phyloP scores from a whole-genome alignment of 108 stramenopile species.

The Cyclostephanos tholiformis region DNA sequence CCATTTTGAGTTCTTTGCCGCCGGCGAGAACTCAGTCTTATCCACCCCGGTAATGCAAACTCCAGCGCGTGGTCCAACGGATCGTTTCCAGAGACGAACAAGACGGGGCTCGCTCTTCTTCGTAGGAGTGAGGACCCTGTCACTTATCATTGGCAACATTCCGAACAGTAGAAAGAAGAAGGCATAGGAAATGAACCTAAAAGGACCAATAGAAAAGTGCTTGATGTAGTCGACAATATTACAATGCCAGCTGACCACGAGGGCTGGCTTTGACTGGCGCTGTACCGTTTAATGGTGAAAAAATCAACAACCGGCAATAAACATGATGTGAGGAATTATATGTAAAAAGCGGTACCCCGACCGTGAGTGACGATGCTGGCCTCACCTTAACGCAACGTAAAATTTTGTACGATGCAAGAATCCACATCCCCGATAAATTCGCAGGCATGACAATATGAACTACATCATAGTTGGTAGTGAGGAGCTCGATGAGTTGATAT shows the following conservation, averaged over 20 bases:
- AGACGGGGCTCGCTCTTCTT: constrained; percentile 46
- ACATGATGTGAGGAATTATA: not conserved
- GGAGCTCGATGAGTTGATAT: constrained; percentile 22
- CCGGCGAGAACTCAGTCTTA: constrained; percentile 41
- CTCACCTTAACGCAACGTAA: constrained; percentile 27
- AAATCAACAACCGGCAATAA: not conserved
- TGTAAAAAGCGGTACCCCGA: not conserved
- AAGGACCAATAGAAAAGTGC: constrained; percentile 46
- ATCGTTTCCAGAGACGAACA: constrained; percentile 32
- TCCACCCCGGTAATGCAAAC: constrained; percentile 53
- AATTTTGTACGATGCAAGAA: constrained; percentile 49
- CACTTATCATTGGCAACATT: constrained; percentile 47
- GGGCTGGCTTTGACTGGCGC: constrained; percentile 44
- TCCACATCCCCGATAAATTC: constrained; percentile 55
- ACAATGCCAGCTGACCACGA: constrained; percentile 61
- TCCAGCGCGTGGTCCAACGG: constrained; percentile 32
- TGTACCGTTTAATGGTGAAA: not conserved
- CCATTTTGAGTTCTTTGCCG: constrained; percentile 33
- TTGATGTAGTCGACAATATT: constrained; percentile 54
- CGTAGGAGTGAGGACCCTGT: constrained; percentile 56
- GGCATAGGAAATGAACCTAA: constrained; percentile 19
- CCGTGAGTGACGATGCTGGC: not conserved
- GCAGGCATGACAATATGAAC: constrained; percentile 58
- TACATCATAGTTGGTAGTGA: constrained; percentile 45
- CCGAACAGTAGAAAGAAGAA: constrained; percentile 46